Evolutionary conservation across 306 rosid species (phyloP).

Genomic region (cucumber (Cucumis sativus)): Cucumber_9930_V3 NC_026659.2:24835501-24836000

Average conservation of each 20-base stretch:
- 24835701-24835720: neutral
- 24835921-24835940: neutral
- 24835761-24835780: neutral
- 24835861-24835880: neutral
- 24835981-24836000: neutral
- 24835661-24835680: neutral
- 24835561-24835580: too few species aligned
- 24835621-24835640: too few species aligned
- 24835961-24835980: neutral
- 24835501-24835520: neutral
- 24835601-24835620: neutral
- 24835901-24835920: too few species aligned
- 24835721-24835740: neutral
- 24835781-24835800: neutral
- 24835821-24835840: neutral
- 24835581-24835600: neutral
- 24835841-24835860: neutral
- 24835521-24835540: neutral
- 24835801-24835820: neutral
- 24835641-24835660: neutral
- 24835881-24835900: neutral
- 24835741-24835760: neutral
- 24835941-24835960: neutral
- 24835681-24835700: neutral
- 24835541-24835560: neutral